A percentile compares a stretch with the other conserved stretches of the same genome.
Evolutionary conservation across 345 rosid genomes (phyloP).

Genomic region (Mallotus nudiflorus): DNA sequence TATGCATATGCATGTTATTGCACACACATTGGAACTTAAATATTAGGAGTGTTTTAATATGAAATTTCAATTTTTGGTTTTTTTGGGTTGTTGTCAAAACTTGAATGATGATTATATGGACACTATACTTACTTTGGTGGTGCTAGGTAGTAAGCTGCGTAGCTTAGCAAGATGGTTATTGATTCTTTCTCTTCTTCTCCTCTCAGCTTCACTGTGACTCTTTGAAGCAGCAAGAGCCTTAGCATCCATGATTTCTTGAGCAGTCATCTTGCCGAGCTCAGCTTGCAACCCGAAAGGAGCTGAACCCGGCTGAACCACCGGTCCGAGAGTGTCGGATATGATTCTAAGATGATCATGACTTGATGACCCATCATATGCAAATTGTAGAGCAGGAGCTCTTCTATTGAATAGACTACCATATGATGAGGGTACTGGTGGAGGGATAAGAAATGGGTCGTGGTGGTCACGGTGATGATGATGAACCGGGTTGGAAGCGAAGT

Average conservation of each 20-base stretch:
- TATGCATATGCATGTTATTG: too few species aligned
- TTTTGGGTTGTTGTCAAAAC: too few species aligned
- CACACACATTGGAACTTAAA: too few species aligned
- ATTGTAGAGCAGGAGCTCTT: slow-evolving; percentile 59
- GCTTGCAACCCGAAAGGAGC: slow-evolving; percentile 78
- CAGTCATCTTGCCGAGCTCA: slow-evolving; percentile 83
- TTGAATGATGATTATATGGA: background rate
- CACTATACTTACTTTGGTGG: slow-evolving; percentile 81
- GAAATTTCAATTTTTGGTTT: too few species aligned
- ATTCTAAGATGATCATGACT: slow-evolving; percentile 64
- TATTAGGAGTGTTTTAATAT: too few species aligned
- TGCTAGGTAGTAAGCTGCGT: slow-evolving; percentile 90
- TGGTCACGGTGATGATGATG: slow-evolving; percentile 26
- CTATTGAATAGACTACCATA: slow-evolving; percentile 66
- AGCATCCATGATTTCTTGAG: slow-evolving; percentile 99
- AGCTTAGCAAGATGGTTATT: slow-evolving; percentile 95
- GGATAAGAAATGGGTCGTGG: slow-evolving; percentile 63
- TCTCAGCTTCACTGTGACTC: slow-evolving; percentile 97
- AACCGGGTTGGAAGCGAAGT: slow-evolving; percentile 28
- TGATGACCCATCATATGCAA: slow-evolving; percentile 64
- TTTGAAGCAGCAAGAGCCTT: slow-evolving; percentile 98
- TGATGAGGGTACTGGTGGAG: slow-evolving; percentile 58
- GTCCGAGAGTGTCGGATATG: slow-evolving; percentile 79
- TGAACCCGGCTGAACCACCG: slow-evolving; percentile 55
- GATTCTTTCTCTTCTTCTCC: slow-evolving; percentile 93